These are phyloP conservation scores for Colletotrichum eremochloae DNA, from an alignment of 2,329 filamentous ascomycete species.

Conservation along the genomic window DNA sequence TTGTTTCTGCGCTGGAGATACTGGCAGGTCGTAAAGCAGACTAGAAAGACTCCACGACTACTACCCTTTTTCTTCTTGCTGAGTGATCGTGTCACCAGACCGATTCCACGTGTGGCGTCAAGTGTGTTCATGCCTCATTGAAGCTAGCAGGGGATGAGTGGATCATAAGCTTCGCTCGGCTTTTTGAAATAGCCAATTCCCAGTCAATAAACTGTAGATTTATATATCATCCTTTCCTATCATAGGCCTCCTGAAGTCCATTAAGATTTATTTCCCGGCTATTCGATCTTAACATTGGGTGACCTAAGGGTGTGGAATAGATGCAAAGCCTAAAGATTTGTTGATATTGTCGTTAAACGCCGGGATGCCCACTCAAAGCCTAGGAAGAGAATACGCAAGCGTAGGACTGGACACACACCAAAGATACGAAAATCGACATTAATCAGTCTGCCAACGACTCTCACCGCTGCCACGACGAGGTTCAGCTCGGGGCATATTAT, in stretches of 20 bases:
- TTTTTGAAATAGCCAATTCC: background rate
- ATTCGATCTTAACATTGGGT: background rate
- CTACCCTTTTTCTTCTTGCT: background rate
- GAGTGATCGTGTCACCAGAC: background rate
- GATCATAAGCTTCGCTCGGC: background rate
- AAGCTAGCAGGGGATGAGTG: background rate
- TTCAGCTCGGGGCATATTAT: slow-evolving; percentile 1
- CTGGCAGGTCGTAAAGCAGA: background rate
- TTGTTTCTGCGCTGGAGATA: background rate
- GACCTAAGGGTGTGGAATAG: background rate
- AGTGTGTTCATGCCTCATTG: background rate
- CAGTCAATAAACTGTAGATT: background rate
- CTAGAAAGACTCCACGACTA: background rate
- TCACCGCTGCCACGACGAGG: background rate
- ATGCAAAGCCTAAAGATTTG: background rate
- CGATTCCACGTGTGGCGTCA: background rate
- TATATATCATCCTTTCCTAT: background rate
- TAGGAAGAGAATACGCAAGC: background rate
- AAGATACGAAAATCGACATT: background rate
- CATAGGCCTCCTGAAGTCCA: background rate
- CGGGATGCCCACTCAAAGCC: background rate
- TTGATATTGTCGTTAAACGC: background rate
- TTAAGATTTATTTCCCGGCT: background rate
- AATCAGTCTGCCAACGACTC: background rate
- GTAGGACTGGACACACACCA: background rate